Evolutionary conservation across 345 rosid species (phyloP), one percentile per base, ranked within the genome.

Genomic region (Streptanthus diversifolius): DNA sequence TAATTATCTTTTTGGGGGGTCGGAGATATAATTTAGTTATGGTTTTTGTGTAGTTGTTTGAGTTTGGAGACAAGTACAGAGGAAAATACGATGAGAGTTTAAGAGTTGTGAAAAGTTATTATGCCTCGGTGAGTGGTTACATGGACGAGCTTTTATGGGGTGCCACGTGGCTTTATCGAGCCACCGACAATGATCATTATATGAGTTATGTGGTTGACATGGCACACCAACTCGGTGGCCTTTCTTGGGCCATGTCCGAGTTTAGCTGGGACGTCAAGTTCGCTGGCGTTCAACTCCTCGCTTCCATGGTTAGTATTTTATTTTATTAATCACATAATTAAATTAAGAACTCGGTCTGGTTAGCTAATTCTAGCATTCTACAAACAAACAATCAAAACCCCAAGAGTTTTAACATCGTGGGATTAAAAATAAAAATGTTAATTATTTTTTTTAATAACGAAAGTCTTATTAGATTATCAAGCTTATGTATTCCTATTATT

Each of bases 241-340:
- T 83, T 77, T 86, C 88, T 37, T 95, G 97, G 97, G 87, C 97
- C 75, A 90, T 95, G 40, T 75, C 95, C 0, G 97, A 95, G 73
- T 95, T 95, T 79, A 95, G 99, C 75, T 95, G 99, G 99, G 99
- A 95, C 81, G 97, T 95, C 15, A 95, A 95, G 80, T 91, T 82
- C 51, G 91, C 96, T 51, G 99, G 93, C 8, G 66, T 95, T 72
- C 99, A 93, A 58, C 55, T 91, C 48, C 73, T 88, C 35, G 91
- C 93, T 40, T 85, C 97, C n/a, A 84, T 84, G 98, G 97, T 91
- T 77, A 73, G 56, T 71, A 35, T 11, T 57, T 18, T 56, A 8
- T 29, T 8, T 25, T 14, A n/a, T 15, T 2, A 43, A n/a, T 5
- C 19, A 43, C 21, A 43, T 43, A 5, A 14, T 5, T 43, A 15